Percentiles rank a stretch among this genome's conserved stretches.
These are phyloP conservation scores for Handroanthus guayacan DNA, from an alignment of 257 asterid genomes.

Conservation along the genomic window DNA sequence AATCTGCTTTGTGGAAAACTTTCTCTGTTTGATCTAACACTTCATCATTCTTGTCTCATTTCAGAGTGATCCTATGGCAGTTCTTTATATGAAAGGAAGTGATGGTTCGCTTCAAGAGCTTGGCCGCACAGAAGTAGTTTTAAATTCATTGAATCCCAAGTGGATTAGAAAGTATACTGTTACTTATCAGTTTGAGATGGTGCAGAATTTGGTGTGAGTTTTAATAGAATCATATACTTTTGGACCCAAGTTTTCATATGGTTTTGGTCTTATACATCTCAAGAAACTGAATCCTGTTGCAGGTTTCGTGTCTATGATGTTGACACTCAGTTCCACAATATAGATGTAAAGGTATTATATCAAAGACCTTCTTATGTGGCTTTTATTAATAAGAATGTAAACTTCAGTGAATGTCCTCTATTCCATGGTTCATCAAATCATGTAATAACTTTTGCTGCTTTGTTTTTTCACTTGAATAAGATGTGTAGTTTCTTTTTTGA, in stretches of 20 bases:
- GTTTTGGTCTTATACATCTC: slow-evolving; percentile 33
- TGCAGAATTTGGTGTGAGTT: slow-evolving; percentile 97
- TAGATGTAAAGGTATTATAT: slow-evolving; percentile 80
- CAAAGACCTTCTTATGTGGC: slow-evolving; percentile 22
- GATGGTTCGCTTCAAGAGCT: slow-evolving; percentile 88
- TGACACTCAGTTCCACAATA: slow-evolving; percentile 81
- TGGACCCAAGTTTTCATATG: slow-evolving; percentile 24
- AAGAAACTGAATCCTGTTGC: slow-evolving; percentile 46
- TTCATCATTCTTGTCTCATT: slow-evolving; percentile 42
- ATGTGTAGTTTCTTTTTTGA: no score
- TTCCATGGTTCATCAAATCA: slow-evolving; percentile 12
- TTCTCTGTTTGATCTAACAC: slow-evolving; percentile 31
- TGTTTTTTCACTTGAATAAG: slow-evolving; percentile 8
- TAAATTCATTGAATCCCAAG: slow-evolving; percentile 88
- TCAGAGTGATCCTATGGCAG: slow-evolving; percentile 98
- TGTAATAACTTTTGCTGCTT: neutral
- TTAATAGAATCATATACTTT: slow-evolving; percentile 38
- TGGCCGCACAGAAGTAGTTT: slow-evolving; percentile 93
- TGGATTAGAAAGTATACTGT: slow-evolving; percentile 81
- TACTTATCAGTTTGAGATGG: slow-evolving; percentile 89
- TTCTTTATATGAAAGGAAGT: slow-evolving; percentile 69
- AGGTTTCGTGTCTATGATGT: slow-evolving; percentile 93
- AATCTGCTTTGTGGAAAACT: slow-evolving; percentile 24
- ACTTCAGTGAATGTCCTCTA: slow-evolving; percentile 19
- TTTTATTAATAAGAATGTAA: slow-evolving; percentile 1